Base-by-base conservation (phyloP, 1,139 yeast species). In the Hyphopichia pseudoburtonii region DNA sequence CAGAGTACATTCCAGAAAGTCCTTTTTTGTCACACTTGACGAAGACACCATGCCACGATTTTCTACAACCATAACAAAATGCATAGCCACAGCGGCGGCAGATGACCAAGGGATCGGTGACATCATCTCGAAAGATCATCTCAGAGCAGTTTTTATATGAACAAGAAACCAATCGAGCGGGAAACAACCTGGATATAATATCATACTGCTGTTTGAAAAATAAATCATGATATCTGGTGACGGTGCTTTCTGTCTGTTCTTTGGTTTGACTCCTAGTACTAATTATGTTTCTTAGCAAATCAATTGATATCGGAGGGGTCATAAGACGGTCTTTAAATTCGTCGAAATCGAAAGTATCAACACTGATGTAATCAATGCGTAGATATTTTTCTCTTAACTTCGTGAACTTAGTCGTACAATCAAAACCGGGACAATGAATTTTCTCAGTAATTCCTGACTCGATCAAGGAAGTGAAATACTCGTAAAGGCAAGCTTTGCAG, bases 31-130 rank as follows among this genome's bases (percentile, higher is more conserved):
- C 65, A 50, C 86, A 80, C 18, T 56, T 49, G 37, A 74, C 72
- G 39, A 64, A 70, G 15, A 71, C 60, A 2, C 86, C 86, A 56
- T 82, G 90, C 82, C 86, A 82, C 2, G 86, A 77, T 44, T 76
- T 80, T 11, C 68, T 57, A 53, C 89, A 82, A 25, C 67, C 69
- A 43, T 68, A 66, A 51, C 89, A 82, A 49, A 80, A 82, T 2
- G 85, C 82, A 49, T 73, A 68, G 11, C 62, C 56, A 52, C 88
- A 82, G 8, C 54, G 47, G 0, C 69, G 61, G 47, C 90, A 82
- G 14, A 73, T 65, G 7, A 80, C 70, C 42, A 82, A 58, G n/a
- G 70, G 59, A 12, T 76, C 79, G 37, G 70, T 73, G n/a, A 72
- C 57, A 42, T 78, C 62, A 38, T 68, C 66, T 42, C 80, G 57